phyloP scores from a whole-genome alignment of 345 rosid genomes.

The Gossypium bickii region DNA sequence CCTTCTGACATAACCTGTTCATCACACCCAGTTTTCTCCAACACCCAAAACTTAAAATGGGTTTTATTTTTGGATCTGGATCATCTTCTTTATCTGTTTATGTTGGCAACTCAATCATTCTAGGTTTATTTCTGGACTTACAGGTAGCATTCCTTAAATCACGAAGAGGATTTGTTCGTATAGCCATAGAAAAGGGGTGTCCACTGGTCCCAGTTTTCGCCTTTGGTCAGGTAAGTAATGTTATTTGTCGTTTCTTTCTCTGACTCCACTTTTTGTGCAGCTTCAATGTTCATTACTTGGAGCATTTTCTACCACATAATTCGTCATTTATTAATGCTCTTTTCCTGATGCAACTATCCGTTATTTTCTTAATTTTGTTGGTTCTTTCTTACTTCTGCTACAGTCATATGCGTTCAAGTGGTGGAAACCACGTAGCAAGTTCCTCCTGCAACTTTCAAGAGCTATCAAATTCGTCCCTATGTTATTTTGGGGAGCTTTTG shows the following conservation, averaged over 20 bases:
- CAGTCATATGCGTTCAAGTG: conserved; percentile 70
- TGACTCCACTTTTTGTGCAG: neutral
- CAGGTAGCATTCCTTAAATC: conserved; percentile 60
- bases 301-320: neutral
- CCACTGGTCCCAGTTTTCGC: conserved; percentile 96
- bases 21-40: neutral
- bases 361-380: neutral
- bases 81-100: neutral
- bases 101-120: neutral
- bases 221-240: conserved; percentile 70
- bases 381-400: conserved; percentile 13
- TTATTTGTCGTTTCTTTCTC: neutral
- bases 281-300: neutral
- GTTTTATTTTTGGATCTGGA: neutral
- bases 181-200: conserved; percentile 70
- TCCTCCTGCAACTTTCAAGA: conserved; percentile 55
- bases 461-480: conserved; percentile 76
- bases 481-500: conserved; percentile 76
- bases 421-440: conserved; percentile 82
- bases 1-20: too few species aligned
- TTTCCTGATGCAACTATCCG: neutral
- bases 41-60: neutral
- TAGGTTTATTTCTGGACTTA: conserved; percentile 15
- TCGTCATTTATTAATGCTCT: neutral
- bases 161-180: conserved; percentile 80